Conservation (phyloP, 768 basidiomycete species). For the Rhodocollybia butyracea region DNA sequence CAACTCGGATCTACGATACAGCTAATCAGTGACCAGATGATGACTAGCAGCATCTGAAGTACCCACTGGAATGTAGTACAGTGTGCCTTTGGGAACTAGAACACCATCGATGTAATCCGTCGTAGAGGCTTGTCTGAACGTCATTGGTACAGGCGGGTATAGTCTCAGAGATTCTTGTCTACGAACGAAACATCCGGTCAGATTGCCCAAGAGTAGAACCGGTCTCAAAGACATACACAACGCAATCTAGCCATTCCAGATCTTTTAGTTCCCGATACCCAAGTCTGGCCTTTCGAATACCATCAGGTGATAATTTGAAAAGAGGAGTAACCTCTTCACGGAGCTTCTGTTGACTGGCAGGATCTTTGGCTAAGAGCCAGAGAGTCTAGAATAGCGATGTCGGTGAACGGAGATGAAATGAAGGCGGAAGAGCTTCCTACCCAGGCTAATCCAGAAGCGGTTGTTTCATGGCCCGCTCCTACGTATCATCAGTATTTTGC, state of each 20-base stretch:
- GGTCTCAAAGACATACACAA: neutral
- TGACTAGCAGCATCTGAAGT: neutral
- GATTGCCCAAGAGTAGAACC: neutral
- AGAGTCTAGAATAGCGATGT: conserved; percentile 31
- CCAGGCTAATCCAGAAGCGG: conserved; percentile 40
- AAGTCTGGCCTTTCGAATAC: conserved; percentile 24
- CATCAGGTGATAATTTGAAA: conserved; percentile 12
- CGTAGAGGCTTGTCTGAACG: conserved; percentile 33
- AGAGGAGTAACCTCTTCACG: conserved; percentile 50
- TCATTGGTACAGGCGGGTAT: conserved; percentile 38
- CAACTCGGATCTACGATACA: conserved; percentile 37
- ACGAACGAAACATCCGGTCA: neutral
- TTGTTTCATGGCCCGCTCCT: too few species aligned
- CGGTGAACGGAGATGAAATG: conserved; percentile 6
- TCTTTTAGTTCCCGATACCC: conserved; percentile 39
- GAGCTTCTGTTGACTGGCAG: conserved; percentile 44
- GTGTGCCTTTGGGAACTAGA: conserved; percentile 39
- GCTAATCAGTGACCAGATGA: neutral
- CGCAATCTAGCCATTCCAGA: conserved; percentile 35
- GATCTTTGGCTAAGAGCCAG: conserved; percentile 52
- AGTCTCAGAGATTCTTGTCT: conserved; percentile 40
- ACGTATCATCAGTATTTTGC: too few species aligned
- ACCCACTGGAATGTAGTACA: conserved; percentile 34
- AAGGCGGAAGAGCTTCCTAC: conserved; percentile 20
- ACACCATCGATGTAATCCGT: conserved; percentile 39